phyloP scores from a whole-genome alignment of 768 basidiomycete species.

The Mycena amicta region DNA sequence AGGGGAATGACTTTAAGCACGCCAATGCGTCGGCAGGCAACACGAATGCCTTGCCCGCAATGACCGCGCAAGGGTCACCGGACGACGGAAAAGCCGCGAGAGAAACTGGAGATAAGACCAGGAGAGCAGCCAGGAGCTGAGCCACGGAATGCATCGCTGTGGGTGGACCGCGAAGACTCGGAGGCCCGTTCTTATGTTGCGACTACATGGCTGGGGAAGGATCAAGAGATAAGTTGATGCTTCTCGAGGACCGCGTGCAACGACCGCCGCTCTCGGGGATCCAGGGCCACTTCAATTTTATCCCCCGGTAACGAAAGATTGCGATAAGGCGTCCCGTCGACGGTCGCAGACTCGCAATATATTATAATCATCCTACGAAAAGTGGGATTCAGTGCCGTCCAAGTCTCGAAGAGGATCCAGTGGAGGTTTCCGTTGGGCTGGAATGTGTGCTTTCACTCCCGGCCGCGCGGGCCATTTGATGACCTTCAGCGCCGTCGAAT shows the following conservation, averaged over 20 bases:
- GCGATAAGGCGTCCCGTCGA: too few relatives aligned
- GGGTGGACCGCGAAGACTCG: not conserved
- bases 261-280: not conserved
- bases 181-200: not conserved
- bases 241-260: not conserved
- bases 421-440: too few relatives aligned
- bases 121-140: not conserved
- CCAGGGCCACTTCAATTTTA: not conserved
- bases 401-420: too few relatives aligned
- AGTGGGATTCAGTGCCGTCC: too few relatives aligned
- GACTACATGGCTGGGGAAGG: too few relatives aligned
- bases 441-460: too few relatives aligned
- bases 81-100: not conserved
- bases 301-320: not conserved
- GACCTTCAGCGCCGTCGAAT: too few relatives aligned
- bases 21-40: slow-evolving; percentile 57
- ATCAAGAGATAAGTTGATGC: not conserved
- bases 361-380: too few relatives aligned
- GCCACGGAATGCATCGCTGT: not conserved
- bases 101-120: not conserved
- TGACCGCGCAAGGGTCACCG: slow-evolving; percentile 14
- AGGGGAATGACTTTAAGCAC: slow-evolving; percentile 59
- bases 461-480: too few relatives aligned
- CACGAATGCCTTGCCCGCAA: slow-evolving; percentile 35
- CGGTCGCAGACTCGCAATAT: too few relatives aligned